Conservation (phyloP, 306 rosid genomes). For the Pyrus communis region DNA sequence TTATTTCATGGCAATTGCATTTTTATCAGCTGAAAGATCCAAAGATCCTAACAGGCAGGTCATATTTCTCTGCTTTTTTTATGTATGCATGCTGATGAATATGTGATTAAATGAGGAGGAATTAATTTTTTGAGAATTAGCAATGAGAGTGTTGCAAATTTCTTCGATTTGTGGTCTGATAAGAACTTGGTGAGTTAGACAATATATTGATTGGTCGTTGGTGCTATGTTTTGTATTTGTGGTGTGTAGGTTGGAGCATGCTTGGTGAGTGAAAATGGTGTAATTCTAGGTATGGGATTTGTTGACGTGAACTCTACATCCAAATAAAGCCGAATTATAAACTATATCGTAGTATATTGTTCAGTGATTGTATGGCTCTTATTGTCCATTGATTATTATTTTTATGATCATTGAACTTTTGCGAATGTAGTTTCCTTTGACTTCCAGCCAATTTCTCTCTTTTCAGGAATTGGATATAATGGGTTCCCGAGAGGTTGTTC, state of each 20-base stretch:
- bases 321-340: not conserved
- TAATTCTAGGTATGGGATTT: slow-evolving; percentile 61
- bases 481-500: slow-evolving; percentile 97
- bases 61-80: slow-evolving; percentile 7
- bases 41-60: slow-evolving; percentile 98
- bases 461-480: slow-evolving; percentile 83
- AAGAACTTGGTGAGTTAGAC: not conserved
- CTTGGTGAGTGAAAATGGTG: slow-evolving; percentile 72
- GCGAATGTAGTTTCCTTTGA: not conserved
- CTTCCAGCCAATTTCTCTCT: slow-evolving; percentile 6
- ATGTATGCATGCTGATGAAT: not conserved
- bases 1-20: slow-evolving; percentile 94
- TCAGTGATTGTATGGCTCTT: not conserved
- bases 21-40: slow-evolving; percentile 93
- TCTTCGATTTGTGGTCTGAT: not conserved
- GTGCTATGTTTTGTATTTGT: slow-evolving; percentile 3
- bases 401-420: not conserved
- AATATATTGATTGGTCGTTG: not conserved
- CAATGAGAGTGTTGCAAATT: not conserved
- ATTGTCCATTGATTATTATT: not conserved
- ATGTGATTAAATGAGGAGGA: not conserved
- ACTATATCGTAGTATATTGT: not conserved
- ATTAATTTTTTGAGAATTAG: not conserved
- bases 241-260: slow-evolving; percentile 83
- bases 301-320: not conserved